phyloP scores from a whole-genome alignment of 805 yeast genomes.

The Teunomyces cretensis region DNA sequence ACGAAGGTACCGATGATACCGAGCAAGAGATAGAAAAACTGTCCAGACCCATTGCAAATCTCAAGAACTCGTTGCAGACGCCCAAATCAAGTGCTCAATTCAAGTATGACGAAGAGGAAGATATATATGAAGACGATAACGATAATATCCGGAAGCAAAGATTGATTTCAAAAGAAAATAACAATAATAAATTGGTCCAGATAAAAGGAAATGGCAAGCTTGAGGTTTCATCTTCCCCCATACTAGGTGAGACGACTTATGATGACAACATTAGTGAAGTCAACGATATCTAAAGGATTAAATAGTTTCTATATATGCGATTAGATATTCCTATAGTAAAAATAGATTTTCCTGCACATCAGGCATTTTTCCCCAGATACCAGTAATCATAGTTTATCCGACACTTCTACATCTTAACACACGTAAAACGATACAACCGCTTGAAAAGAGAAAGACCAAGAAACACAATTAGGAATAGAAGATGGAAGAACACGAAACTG shows the following conservation, averaged over 20 bases:
- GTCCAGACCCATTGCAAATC: constrained; percentile 6
- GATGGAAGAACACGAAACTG: constrained; percentile 1
- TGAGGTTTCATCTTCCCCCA: constrained; percentile 22
- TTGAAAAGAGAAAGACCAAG: neutral
- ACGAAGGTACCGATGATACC: neutral
- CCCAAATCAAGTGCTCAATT: constrained; percentile 11
- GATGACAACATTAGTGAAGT: constrained; percentile 5
- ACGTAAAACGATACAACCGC: neutral
- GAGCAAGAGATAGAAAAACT: neutral
- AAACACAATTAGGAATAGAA: neutral
- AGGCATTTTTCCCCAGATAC: constrained; percentile 1
- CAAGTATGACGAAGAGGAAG: constrained; percentile 10
- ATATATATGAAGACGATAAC: constrained; percentile 12
- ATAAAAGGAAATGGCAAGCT: constrained; percentile 22
- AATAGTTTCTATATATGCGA: neutral
- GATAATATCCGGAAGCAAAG: constrained; percentile 26
- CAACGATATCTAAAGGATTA: constrained; percentile 6
- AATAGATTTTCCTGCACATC: constrained; percentile 2
- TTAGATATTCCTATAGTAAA: neutral
- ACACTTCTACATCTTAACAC: neutral
- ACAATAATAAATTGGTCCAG: constrained; percentile 22
- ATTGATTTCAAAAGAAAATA: constrained; percentile 22
- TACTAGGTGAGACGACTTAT: neutral
- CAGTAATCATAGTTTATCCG: neutral
- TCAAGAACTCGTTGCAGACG: neutral